Evolutionary conservation across 148 eudicot species (phyloP).

Genomic region (Rhododendron ovatum): DNA sequence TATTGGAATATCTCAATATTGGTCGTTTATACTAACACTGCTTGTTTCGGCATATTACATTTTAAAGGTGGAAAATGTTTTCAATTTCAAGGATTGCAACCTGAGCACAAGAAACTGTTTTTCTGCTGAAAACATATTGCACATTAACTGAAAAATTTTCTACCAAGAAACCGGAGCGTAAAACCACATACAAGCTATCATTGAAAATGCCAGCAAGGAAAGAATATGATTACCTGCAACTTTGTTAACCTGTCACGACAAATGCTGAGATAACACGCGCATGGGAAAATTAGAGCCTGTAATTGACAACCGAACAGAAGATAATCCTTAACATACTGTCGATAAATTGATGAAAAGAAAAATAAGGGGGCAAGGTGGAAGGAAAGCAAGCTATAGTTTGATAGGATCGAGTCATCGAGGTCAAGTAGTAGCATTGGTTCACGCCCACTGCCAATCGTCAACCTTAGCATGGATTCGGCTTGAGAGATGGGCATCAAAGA

Average conservation of each 20-base stretch:
- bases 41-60: neutral
- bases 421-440: no score
- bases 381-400: no score
- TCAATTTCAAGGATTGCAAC: neutral
- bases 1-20: neutral
- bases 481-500: neutral
- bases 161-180: no score
- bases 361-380: no score
- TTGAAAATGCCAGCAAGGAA: neutral
- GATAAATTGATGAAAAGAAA: neutral
- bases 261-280: slow-evolving; percentile 40
- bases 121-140: neutral
- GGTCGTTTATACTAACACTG: neutral
- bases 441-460: no score
- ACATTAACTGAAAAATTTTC: neutral
- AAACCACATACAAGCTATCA: neutral
- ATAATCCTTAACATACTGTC: neutral
- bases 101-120: no score
- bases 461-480: no score
- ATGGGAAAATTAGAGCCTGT: slow-evolving; percentile 35
- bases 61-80: neutral
- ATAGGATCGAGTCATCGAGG: no score
- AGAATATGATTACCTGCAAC: slow-evolving; percentile 20
- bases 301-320: neutral
- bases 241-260: slow-evolving; percentile 16